Evolutionary conservation across 1,284 basidiomycete species (phyloP).

Genomic region (Ganoderma multipileum): DNA sequence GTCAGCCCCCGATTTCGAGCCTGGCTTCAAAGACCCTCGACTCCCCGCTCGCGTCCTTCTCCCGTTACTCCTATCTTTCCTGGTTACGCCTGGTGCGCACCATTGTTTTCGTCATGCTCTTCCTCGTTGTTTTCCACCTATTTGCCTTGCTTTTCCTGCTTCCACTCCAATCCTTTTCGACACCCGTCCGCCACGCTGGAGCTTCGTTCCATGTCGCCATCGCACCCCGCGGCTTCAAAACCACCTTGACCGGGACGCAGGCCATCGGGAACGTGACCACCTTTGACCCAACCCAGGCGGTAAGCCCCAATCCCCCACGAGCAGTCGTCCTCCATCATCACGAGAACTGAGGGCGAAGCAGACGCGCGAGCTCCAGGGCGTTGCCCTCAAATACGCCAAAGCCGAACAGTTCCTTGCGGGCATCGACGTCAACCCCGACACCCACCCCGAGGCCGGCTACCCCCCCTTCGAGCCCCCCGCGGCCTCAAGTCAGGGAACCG

Average conservation of each 20-base stretch:
- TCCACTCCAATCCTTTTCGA: constrained; percentile 13
- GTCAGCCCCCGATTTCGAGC: constrained; percentile 2
- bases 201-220: not conserved
- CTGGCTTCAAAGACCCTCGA: not conserved
- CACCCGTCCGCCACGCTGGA: not conserved
- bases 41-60: not conserved
- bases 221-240: not conserved
- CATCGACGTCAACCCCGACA: constrained; percentile 42
- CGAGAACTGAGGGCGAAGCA: constrained; percentile 16
- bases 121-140: not conserved
- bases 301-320: constrained; percentile 12
- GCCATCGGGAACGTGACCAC: constrained; percentile 8
- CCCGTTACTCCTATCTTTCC: not conserved
- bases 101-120: constrained; percentile 14
- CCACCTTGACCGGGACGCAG: not conserved
- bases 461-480: constrained; percentile 36
- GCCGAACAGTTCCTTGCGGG: constrained; percentile 45
- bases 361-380: constrained; percentile 40
- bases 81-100: constrained; percentile 27
- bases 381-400: constrained; percentile 47
- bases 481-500: not conserved
- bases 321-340: constrained; percentile 2
- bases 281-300: constrained; percentile 33
- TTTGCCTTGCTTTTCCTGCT: constrained; percentile 10
- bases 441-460: constrained; percentile 36